Evolutionary conservation across 164 flowering plant species (phyloP), one percentile per base, ranked within the genome.

Genomic region (Akebia trifoliata): DNA sequence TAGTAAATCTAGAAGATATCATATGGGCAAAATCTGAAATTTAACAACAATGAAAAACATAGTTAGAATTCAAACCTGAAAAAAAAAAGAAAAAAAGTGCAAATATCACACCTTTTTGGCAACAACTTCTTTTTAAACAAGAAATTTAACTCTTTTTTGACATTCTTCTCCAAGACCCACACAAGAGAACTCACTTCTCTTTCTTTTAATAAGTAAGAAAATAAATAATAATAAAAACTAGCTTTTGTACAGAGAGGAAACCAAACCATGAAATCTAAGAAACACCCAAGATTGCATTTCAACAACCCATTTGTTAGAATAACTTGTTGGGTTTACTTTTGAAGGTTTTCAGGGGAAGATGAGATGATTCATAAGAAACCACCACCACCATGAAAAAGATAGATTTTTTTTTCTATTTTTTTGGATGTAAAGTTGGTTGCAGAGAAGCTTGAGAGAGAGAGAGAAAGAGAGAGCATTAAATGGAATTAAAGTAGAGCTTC

Each of bases 401-500:
- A n/a, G n/a, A n/a, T n/a, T n/a, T n/a, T n/a, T n/a, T n/a, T n/a
- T n/a, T n/a, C n/a, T n/a, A n/a, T n/a, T n/a, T n/a, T n/a, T n/a
- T n/a, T n/a, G n/a, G n/a, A n/a, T n/a, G n/a, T n/a, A n/a, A n/a
- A n/a, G n/a, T n/a, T n/a, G n/a, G n/a, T n/a, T n/a, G n/a, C n/a
- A n/a, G n/a, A n/a, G n/a, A n/a, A n/a, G 70, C 63, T 53, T 32
- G 68, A 50, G 67, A 65, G 67, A 50, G 62, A 45, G 53, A 58
- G 51, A 45, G 31, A 60, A 72, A 56, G 60, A 56, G 62, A 64
- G 67, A 42, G 67, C 61, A 66, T 64, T 50, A 26, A 65, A 58
- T 49, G 78, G 35, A 51, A 73, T 65, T 49, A 74, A 76, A 69
- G 59, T 64, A 68, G 62, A 75, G 65, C 63, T 68, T 76, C 78